Evolutionary conservation across 495 filamentous ascomycete genomes (phyloP), one percentile per base, ranked within the genome.

Genomic region (Podospora australis): DNA sequence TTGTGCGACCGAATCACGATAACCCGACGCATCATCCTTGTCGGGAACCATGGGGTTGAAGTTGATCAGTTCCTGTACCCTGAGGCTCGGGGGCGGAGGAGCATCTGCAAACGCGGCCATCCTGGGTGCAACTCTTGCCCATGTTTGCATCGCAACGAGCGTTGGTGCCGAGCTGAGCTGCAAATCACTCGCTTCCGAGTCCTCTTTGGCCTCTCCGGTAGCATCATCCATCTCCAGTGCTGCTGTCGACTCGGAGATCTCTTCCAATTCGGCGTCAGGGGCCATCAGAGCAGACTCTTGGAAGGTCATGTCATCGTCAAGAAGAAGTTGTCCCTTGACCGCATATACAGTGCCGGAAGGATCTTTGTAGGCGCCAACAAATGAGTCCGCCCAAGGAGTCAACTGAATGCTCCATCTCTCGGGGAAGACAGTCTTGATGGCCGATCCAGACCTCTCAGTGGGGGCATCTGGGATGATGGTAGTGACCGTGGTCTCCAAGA

Each of bases 341-440:
- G 30, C 30, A 14, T 34, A 34, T 13, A 34, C 16, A 10, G 9
- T 14, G 8, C 30, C 30, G 4, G 13, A 4, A 10, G 30, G 16
- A 14, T 34, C 30, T 10, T 34, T 14, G 30, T 34, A 34, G 30
- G 30, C 30, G 4, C 30, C 30, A 10, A 34, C 30, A 14, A 34
- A 34, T 10, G 11, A 4, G 16, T 34, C 30, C 11, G 30, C 30
- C 11, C 13, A 34, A 4, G 30, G 30, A 14, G 30, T 34, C 30
- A 34, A 13, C 30, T 34, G 30, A 44, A 11, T 44, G 17, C 23
- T 24, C 26, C 41, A 8, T 26, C 21, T 44, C 16, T 16, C 41
- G 11, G 23, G 41, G 23, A 44, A 44, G 41, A 44, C 23, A 17
- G 41, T 23, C 41, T 44, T 28, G 41, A 44, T 44, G 14, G 30